phyloP scores from a whole-genome alignment of 371 early-diverging fungal species.

The Rhizopus stolonifer region DNA sequence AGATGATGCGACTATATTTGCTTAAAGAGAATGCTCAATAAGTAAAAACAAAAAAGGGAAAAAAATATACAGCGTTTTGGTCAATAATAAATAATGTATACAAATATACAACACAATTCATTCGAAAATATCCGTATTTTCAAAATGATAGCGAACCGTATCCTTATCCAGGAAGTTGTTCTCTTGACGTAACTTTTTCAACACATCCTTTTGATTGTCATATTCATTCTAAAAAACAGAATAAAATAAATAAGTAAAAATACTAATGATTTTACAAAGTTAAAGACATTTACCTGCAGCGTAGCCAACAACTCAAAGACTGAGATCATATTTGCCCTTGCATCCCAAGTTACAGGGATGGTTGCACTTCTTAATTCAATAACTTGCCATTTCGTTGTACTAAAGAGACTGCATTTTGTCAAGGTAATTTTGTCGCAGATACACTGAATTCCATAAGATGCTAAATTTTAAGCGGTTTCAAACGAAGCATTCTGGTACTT shows the following conservation, averaged over 20 bases:
- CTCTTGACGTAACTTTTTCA: conserved; percentile 15
- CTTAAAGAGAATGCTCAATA: too few species aligned
- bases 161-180: conserved; percentile 18
- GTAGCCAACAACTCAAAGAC: conserved; percentile 15
- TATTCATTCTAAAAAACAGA: conserved; percentile 11
- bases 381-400: conserved; percentile 13
- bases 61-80: too few species aligned
- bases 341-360: conserved; percentile 13
- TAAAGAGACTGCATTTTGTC: conserved; percentile 7
- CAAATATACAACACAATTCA: conserved; percentile 8
- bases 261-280: conserved; percentile 6
- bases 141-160: conserved; percentile 5
- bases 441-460: conserved; percentile 10
- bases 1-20: too few species aligned
- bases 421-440: conserved; percentile 14
- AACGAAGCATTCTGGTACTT: conserved; percentile 10
- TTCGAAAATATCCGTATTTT: conserved; percentile 10
- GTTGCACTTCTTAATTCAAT: conserved; percentile 16
- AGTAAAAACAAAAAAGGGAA: too few species aligned
- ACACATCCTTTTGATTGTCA: conserved; percentile 4
- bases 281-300: conserved; percentile 17
- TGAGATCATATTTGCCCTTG: conserved; percentile 7
- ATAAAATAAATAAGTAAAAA: conserved; percentile 16
- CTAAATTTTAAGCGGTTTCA: conserved; percentile 15
- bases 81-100: conserved; percentile 3